A percentile compares a stretch with the other conserved stretches of the same genome.
Conservation (phyloP, 345 rosid species). For the Salix koriyanagi region DNA sequence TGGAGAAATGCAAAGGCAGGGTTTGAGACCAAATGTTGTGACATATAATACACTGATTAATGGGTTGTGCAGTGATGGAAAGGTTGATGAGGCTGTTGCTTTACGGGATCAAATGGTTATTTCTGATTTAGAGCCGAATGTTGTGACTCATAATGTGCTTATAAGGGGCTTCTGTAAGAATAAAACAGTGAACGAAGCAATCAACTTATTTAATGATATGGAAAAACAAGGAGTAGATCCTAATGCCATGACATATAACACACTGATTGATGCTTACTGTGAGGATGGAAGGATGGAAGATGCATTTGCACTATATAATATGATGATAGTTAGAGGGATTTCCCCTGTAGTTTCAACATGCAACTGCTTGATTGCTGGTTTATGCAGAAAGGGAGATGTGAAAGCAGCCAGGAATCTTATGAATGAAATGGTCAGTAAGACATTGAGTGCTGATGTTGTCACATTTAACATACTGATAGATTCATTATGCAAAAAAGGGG, state of each 20-base stretch:
- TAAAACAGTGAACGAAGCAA: conserved; percentile 53
- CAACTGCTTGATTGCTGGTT: conserved; percentile 70
- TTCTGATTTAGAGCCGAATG: conserved; percentile 45
- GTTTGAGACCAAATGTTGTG: conserved; percentile 46
- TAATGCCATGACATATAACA: conserved; percentile 52
- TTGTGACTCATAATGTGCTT: conserved; percentile 61
- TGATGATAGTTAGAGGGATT: conserved; percentile 50
- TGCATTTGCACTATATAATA: conserved; percentile 43
- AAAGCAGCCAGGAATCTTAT: conserved; percentile 37
- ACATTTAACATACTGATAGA: conserved; percentile 64
- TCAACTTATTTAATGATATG: conserved; percentile 39
- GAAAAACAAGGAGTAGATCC: conserved; percentile 40
- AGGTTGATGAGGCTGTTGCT: conserved; percentile 48
- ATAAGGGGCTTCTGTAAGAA: conserved; percentile 71
- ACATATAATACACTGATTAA: conserved; percentile 60
- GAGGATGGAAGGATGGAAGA: conserved; percentile 50
- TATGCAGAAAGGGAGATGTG: conserved; percentile 46
- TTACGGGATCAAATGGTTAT: conserved; percentile 52
- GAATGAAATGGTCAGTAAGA: conserved; percentile 39
- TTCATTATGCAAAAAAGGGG: conserved; percentile 56
- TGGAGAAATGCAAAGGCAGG: conserved; percentile 63
- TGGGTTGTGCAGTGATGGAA: conserved; percentile 48
- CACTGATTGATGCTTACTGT: conserved; percentile 65
- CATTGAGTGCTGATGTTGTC: conserved; percentile 46
- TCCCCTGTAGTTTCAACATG: conserved; percentile 50